Percentiles rank a stretch among this genome's conserved stretches.
These are phyloP conservation scores for Atalantia buxifolia DNA, from an alignment of 345 rosid species.

Conservation along the genomic window DNA sequence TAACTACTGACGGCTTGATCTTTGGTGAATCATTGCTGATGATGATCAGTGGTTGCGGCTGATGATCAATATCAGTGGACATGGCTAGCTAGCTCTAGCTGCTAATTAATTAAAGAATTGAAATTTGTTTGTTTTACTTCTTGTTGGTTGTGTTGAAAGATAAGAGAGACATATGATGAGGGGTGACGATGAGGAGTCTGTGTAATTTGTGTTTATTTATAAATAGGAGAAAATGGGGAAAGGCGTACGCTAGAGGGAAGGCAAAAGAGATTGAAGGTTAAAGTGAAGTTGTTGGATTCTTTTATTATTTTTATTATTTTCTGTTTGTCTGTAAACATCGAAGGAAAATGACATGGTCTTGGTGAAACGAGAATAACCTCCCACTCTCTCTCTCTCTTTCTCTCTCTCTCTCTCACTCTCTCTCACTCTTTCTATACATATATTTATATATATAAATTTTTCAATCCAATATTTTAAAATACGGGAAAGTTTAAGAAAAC, in stretches of 20 bases:
- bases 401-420: too few species aligned
- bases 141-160: neutral
- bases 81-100: neutral
- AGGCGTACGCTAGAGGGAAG: constrained; percentile 3
- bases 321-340: neutral
- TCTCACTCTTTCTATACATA: too few species aligned
- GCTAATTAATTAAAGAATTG: neutral
- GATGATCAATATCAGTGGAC: neutral
- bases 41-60: neutral
- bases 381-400: too few species aligned
- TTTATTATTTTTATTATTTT: neutral
- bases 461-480: too few species aligned
- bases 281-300: constrained; percentile 2
- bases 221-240: neutral
- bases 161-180: neutral
- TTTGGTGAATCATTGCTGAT: neutral
- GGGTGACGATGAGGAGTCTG: neutral
- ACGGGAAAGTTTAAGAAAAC: rapidly evolving
- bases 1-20: neutral
- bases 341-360: neutral
- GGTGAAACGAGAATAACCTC: neutral
- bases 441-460: too few species aligned
- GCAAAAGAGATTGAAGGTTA: neutral
- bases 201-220: neutral
- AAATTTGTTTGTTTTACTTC: too few species aligned